Conservation (phyloP, 345 rosid genomes). For the Cochlearia excelsa region DNA sequence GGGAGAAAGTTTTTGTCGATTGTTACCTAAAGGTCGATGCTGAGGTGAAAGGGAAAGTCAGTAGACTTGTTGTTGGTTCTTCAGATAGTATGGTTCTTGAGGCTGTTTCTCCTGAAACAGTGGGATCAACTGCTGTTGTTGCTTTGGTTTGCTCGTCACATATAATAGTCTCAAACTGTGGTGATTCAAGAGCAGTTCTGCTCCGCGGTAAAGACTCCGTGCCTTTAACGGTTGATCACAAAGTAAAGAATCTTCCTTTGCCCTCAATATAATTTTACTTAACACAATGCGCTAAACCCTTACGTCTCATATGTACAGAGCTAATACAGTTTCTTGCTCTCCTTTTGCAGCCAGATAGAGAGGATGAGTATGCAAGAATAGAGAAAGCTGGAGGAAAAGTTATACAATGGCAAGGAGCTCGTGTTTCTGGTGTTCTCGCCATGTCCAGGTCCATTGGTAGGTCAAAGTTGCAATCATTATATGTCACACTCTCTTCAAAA, state of each 20-base stretch:
- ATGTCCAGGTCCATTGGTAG: conserved; percentile 96
- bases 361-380: conserved; percentile 79
- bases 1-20: conserved; percentile 65
- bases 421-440: conserved; percentile 93
- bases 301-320: conserved; percentile 5
- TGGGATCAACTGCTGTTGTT: conserved; percentile 94
- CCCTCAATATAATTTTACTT: neutral
- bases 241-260: conserved; percentile 45
- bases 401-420: conserved; percentile 90
- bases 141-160: conserved; percentile 90
- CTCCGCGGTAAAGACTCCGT: conserved; percentile 79
- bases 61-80: conserved; percentile 40
- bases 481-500: too few relatives aligned
- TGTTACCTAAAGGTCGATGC: conserved; percentile 78
- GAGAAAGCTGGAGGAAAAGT: conserved; percentile 94
- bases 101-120: conserved; percentile 81
- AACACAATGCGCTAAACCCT: conserved; percentile 4
- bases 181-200: conserved; percentile 42
- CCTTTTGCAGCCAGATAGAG: conserved; percentile 65
- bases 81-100: conserved; percentile 38
- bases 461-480: conserved; percentile 17
- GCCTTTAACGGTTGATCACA: conserved; percentile 82
- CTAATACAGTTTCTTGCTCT: conserved; percentile 12
- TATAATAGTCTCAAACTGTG: conserved; percentile 76
- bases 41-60: conserved; percentile 65